Evolutionary conservation across 768 basidiomycete species (phyloP), one percentile per base, ranked within the genome.

Genomic region (Mycena floridula): DNA sequence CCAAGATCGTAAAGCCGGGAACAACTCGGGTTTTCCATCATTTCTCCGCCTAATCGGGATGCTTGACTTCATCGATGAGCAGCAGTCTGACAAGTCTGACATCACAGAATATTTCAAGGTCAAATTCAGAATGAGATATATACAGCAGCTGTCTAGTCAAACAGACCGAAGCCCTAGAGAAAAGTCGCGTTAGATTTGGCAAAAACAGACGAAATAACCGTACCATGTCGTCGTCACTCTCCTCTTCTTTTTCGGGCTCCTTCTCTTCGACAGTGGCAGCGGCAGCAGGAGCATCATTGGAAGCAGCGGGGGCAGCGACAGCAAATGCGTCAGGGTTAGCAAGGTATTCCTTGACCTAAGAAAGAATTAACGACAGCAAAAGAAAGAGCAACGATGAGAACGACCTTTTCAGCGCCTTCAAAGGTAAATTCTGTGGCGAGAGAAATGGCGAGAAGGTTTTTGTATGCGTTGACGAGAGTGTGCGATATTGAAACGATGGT

Each of bases 291-390:
- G 79, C 72, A 36, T 80, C 70, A 23, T 68, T 72, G 21, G 67
- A 72, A 20, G 72, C 74, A 27, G 76, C 79, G 41, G 89, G 74
- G 43, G 84, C 85, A 27, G 86, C 88, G 48, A 69, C 85, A 44
- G 88, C 92, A 58, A 95, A 99, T n/a, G 94, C 95, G 44, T 96
- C 93, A 40, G 96, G 95, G 79, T 98, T 96, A 61, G 85, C 96
- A 56, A 98, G 83, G 73, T 85, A 89, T 61, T 89, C 95, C 77
- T 96, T 97, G 69, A 87, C 80, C 91, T 94, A 54, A 25, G 54
- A 39, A 37, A 46, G 18, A 32, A 52, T 42, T 38, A 38, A 47
- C 61, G 9, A 61, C 21, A 40, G 40, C 40, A 39, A 48, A 46
- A 27, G 50, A 56, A 42, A 39, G 40, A 43, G 18, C 47, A 25